Conservation (phyloP, 179 eudicot species). For the Camellia oleifera region DNA sequence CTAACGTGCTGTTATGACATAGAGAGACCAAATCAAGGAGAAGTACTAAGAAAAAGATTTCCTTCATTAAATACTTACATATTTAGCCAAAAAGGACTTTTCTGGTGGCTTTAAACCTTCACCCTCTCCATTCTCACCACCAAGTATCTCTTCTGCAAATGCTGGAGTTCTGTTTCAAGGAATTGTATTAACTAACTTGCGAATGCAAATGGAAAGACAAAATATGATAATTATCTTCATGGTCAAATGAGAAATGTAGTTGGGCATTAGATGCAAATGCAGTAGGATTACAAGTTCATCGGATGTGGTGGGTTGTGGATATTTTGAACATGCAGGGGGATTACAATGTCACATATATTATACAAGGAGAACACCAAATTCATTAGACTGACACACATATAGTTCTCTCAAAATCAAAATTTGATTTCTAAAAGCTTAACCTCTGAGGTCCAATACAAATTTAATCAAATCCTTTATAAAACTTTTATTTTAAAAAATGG, state of each 20-base stretch:
- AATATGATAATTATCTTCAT: not conserved
- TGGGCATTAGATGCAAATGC: not conserved
- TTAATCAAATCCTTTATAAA: not conserved
- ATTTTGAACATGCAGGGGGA: not conserved
- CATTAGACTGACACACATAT: not conserved
- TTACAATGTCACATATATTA: not conserved
- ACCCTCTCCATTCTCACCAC: slow-evolving; percentile 46
- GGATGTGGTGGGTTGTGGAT: not conserved
- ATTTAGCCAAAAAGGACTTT: slow-evolving; percentile 92
- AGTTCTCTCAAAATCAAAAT: not conserved
- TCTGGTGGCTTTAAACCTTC: slow-evolving; percentile 65
- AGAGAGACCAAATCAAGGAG: not conserved
- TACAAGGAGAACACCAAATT: slow-evolving; percentile 1
- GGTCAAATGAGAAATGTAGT: not conserved
- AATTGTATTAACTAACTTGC: not conserved
- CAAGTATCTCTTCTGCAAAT: slow-evolving; percentile 63
- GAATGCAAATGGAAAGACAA: not conserved
- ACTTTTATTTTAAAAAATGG: not conserved
- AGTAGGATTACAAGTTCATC: not conserved
- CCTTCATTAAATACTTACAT: slow-evolving; percentile 48
- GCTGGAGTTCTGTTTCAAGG: slow-evolving; percentile 63
- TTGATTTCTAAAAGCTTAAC: not conserved
- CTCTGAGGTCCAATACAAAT: not conserved
- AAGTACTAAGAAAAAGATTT: not conserved
- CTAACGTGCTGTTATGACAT: not conserved